A percentile compares a stretch with the other conserved stretches of the same genome.
phyloP scores from a whole-genome alignment of 1,284 basidiomycete species.

The Leccinum angustisporum region DNA sequence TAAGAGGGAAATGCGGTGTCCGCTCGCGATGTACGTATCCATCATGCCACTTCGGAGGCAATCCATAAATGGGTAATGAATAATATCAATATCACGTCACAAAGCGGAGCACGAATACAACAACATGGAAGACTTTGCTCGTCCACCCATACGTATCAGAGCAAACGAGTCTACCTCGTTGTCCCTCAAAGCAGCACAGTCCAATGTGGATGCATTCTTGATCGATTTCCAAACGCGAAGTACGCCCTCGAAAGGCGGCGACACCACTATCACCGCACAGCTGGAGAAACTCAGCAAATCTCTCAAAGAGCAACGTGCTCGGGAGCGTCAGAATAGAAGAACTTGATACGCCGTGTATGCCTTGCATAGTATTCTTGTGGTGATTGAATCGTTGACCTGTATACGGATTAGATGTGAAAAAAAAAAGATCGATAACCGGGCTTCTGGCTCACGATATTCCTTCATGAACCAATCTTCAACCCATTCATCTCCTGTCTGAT shows the following conservation, averaged over 20 bases:
- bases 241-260: constrained; percentile 43
- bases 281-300: constrained; percentile 52
- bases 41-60: not conserved
- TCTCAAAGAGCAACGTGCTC: constrained; percentile 39
- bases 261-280: constrained; percentile 53
- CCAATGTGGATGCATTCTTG: constrained; percentile 44
- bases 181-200: constrained; percentile 40
- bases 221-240: constrained; percentile 47
- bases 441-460: not conserved
- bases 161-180: constrained; percentile 37
- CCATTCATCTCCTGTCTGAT: not conserved
- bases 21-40: no score
- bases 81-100: not conserved
- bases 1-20: not conserved
- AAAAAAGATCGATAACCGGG: no score
- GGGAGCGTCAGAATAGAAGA: constrained; percentile 22
- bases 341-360: no score
- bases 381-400: constrained; percentile 4
- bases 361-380: not conserved
- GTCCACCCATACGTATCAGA: constrained; percentile 48
- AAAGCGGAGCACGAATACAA: no score
- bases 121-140: constrained; percentile 45
- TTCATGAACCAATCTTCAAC: not conserved
- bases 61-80: not conserved
- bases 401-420: not conserved